Evolutionary conservation across 2,329 filamentous ascomycete genomes (phyloP), one percentile per base, ranked within the genome.

Genomic region (Claviceps pazoutovae): DNA sequence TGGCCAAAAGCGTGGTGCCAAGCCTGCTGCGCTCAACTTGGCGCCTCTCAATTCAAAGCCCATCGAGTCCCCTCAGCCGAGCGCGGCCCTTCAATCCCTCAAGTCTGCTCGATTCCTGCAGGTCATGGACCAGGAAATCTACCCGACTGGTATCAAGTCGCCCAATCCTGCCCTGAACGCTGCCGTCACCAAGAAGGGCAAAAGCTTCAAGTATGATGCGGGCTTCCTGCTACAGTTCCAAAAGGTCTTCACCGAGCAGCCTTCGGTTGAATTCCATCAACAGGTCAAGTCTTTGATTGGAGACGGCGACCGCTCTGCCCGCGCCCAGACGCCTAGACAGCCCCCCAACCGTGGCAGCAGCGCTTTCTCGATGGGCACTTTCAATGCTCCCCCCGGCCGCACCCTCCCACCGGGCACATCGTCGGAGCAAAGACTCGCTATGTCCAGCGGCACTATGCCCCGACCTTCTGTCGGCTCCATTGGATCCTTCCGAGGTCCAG

Each of bases 201-300:
- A 82, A 67, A 84, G 82, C 43, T 95, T 94, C 74, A 90, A 94
- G 67, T 98, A 98, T 68, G 89, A 97, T 70, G 87, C 90, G 62
- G 84, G 85, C 61, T 98, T 98, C 75, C 74, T 98, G 70, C 76
- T 98, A 34, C 93, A 98, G 65, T 98, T 98, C 76, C 88, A 96
- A 71, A 80, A 80, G 60, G 88, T 95, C 19, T 98, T 96, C 72
- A 94, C 88, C 56, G 93, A 98, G 74, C 94, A 96, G 71, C 93
- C 93, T 14, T 95, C 89, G 0, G 69, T 90, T 44, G 91, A 97
- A 64, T 98, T 95, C 80, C 86, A 94, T 64, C 77, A 84, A 58
- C 90, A 93, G 63, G 83, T 98, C 77, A 91, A 78, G 83, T 86
- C 70, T 76, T 84, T 73, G 68, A 83, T 98, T 58, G 91, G 91